Conservation (phyloP, 2,329 filamentous ascomycete genomes). For the Teratosphaeria nubilosa region DNA sequence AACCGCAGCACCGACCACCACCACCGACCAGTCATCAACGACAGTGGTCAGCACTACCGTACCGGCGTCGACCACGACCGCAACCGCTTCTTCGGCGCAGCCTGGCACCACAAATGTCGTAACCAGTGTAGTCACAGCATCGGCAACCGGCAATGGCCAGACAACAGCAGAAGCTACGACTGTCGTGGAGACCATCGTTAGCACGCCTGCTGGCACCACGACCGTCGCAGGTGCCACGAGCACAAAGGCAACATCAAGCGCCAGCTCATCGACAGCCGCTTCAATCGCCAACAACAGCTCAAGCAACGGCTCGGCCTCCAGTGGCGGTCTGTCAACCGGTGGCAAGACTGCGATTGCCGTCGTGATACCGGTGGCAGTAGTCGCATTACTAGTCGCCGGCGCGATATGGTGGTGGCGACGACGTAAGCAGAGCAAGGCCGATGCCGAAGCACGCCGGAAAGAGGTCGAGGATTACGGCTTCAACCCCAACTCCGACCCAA, state of each 20-base stretch:
- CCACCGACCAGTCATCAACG: neutral
- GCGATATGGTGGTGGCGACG: conserved; percentile 80
- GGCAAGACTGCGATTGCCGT: conserved; percentile 86
- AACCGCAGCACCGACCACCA: neutral
- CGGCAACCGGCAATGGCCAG: neutral
- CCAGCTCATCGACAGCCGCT: conserved; percentile 5
- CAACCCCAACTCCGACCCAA: conserved; percentile 94
- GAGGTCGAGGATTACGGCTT: conserved; percentile 96
- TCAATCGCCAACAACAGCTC: neutral
- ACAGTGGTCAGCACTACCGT: neutral
- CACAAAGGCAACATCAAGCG: neutral
- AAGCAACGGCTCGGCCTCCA: conserved; percentile 2
- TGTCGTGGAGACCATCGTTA: conserved; percentile 1
- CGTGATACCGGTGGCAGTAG: conserved; percentile 81
- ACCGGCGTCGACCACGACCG: neutral
- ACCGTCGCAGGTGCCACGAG: neutral
- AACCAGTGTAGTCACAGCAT: conserved; percentile 3
- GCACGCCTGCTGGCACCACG: conserved; percentile 4
- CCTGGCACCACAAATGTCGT: conserved; percentile 2
- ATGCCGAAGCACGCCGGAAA: conserved; percentile 81
- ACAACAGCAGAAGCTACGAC: neutral
- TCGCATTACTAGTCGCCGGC: conserved; percentile 67
- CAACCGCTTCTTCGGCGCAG: neutral
- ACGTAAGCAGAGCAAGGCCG: conserved; percentile 73
- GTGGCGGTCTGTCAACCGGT: conserved; percentile 46